Evolutionary conservation across 2,329 filamentous ascomycete genomes (phyloP).

Genomic region (Trichoderma semiorbis): DNA sequence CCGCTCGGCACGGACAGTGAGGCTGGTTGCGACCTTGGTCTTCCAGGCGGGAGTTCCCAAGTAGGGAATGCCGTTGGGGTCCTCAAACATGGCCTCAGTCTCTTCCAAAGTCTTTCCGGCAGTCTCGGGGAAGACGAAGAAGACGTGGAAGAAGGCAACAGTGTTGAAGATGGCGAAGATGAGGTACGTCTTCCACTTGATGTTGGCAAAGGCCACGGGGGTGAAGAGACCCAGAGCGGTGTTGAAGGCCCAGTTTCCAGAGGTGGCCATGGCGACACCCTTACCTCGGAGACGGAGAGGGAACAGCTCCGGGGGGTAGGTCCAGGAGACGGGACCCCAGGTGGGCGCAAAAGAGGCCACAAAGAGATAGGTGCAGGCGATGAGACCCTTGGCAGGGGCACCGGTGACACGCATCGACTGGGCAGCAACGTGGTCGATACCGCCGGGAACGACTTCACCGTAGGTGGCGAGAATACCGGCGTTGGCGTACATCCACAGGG

Average conservation of each 20-base stretch:
- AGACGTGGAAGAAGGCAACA: constrained; percentile 48
- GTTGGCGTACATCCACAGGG: constrained; percentile 54
- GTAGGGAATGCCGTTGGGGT: constrained; percentile 31
- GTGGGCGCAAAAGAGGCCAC: constrained; percentile 49
- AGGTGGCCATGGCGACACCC: constrained; percentile 51
- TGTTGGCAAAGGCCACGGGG: constrained; percentile 27
- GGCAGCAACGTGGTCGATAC: constrained; percentile 43
- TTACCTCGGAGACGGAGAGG: constrained; percentile 49
- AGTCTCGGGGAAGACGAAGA: constrained; percentile 57
- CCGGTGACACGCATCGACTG: constrained; percentile 46
- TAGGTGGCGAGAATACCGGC: constrained; percentile 50
- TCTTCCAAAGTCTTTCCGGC: constrained; percentile 54
- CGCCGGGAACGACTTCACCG: constrained; percentile 40
- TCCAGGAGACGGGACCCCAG: constrained; percentile 50
- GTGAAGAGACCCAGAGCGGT: constrained; percentile 30
- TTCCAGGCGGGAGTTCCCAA: constrained; percentile 34
- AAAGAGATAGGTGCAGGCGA: constrained; percentile 64
- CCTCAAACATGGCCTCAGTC: constrained; percentile 47
- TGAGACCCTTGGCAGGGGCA: constrained; percentile 56
- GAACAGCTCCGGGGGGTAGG: constrained; percentile 58
- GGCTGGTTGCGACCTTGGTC: constrained; percentile 26
- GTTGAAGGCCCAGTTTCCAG: constrained; percentile 42
- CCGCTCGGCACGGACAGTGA: constrained; percentile 24
- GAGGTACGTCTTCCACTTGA: constrained; percentile 34
- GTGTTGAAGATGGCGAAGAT: constrained; percentile 52